phyloP scores from a whole-genome alignment of 2,329 filamentous ascomycete species.

The Calonectria naviculata region DNA sequence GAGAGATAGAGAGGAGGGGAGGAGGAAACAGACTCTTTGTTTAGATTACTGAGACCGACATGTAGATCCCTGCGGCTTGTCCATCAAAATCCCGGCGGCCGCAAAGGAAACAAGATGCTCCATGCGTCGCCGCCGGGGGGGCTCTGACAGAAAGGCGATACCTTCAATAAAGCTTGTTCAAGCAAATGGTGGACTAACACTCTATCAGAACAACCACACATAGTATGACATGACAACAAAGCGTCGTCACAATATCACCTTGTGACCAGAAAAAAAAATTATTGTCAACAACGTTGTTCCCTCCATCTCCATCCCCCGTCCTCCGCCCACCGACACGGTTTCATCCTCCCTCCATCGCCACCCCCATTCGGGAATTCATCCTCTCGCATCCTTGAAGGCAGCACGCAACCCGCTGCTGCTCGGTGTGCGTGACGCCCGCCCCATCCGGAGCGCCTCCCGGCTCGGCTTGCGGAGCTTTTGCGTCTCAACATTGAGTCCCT shows the following conservation, averaged over 20 bases:
- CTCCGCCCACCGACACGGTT: not conserved
- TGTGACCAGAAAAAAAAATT: constrained; percentile 1
- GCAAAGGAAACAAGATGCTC: not conserved
- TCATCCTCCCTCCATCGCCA: not conserved
- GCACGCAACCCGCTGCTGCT: constrained; percentile 25
- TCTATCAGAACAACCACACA: constrained; percentile 4
- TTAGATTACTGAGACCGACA: not conserved
- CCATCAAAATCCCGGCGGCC: not conserved
- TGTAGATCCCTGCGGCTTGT: not conserved
- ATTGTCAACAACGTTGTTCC: constrained; percentile 26
- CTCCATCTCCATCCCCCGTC: not conserved
- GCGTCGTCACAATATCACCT: constrained; percentile 6
- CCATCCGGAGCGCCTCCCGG: constrained; percentile 28
- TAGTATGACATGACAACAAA: constrained; percentile 11
- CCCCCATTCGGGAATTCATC: constrained; percentile 18
- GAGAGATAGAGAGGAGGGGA: no score
- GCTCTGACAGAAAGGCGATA: not conserved
- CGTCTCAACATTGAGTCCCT: constrained; percentile 38
- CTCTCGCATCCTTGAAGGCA: constrained; percentile 25
- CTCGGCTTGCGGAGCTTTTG: constrained; percentile 34
- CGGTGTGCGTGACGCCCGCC: constrained; percentile 25
- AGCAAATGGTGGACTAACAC: not conserved
- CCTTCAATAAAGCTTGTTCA: not conserved
- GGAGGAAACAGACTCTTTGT: not conserved
- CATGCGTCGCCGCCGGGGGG: not conserved